phyloP scores from a whole-genome alignment of 495 filamentous ascomycete species.

The Darksidea phi region DNA sequence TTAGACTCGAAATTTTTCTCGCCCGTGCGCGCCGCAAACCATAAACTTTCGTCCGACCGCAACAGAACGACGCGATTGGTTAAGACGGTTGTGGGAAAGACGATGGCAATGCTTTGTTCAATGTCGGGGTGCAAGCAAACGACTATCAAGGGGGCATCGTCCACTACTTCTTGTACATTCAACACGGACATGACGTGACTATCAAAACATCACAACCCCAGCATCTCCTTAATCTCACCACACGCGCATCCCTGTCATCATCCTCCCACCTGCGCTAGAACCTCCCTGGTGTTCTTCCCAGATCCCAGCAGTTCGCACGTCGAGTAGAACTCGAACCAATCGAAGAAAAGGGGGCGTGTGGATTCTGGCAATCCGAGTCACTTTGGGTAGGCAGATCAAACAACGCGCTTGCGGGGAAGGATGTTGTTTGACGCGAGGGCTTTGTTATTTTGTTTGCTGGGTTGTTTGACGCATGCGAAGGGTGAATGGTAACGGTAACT shows the following conservation, averaged over 20 bases:
- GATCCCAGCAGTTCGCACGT: background rate
- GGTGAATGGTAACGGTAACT: no score
- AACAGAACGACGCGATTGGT: no score
- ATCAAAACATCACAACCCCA: constrained; percentile 2
- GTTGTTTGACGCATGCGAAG: no score
- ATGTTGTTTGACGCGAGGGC: background rate
- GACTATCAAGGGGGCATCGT: no score
- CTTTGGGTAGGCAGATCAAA: constrained; percentile 5
- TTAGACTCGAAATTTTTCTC: background rate
- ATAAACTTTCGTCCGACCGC: no score
- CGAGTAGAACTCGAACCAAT: constrained; percentile 1
- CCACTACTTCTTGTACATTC: background rate
- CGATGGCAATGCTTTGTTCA: no score
- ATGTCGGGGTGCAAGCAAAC: no score
- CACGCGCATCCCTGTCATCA: constrained; percentile 19
- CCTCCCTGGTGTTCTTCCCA: background rate
- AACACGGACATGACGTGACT: constrained; percentile 2
- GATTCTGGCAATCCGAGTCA: background rate
- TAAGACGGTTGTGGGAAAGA: no score
- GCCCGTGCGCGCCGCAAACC: background rate
- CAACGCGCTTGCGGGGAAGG: constrained; percentile 6
- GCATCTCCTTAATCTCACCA: constrained; percentile 23
- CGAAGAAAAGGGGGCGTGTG: constrained; percentile 3
- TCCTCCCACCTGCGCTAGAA: background rate
- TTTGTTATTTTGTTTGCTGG: background rate